phyloP scores from a whole-genome alignment of 1,284 basidiomycete species.

The Fomes fomentarius region DNA sequence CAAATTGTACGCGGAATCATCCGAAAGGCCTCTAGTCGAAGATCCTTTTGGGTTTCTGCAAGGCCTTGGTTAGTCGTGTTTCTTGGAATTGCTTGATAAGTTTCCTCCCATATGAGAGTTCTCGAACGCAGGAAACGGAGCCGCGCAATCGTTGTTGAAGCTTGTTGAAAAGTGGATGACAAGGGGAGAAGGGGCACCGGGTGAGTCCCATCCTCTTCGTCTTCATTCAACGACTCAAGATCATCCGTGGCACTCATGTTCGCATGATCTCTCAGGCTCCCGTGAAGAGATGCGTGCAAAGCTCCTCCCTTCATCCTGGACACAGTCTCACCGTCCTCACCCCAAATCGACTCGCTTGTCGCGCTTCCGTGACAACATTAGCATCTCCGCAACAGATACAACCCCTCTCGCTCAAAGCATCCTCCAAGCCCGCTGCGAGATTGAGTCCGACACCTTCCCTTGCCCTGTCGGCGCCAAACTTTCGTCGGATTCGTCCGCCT shows the following conservation, averaged over 20 bases:
- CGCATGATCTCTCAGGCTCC: background rate
- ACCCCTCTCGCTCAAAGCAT: slow-evolving; percentile 3
- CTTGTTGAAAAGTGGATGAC: no score
- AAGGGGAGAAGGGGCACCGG: no score
- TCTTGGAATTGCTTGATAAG: no score
- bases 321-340: background rate
- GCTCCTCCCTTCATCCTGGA: background rate
- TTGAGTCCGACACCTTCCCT: slow-evolving; percentile 19
- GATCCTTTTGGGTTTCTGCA: no score
- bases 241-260: no score
- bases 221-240: no score
- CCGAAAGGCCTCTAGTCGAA: background rate
- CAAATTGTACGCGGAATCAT: slow-evolving; percentile 36
- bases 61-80: no score
- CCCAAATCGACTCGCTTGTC: slow-evolving; percentile 9
- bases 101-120: no score
- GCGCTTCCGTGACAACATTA: background rate
- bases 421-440: slow-evolving; percentile 11
- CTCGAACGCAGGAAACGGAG: no score
- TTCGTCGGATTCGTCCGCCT: slow-evolving; percentile 27
- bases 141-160: no score
- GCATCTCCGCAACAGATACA: background rate
- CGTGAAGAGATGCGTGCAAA: background rate
- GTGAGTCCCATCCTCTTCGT: no score
- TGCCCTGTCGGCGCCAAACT: slow-evolving; percentile 26